A percentile compares a stretch with the other conserved stretches of the same genome.
phyloP scores from a whole-genome alignment of 140 eudicot species.

The Oenanthe javanica region DNA sequence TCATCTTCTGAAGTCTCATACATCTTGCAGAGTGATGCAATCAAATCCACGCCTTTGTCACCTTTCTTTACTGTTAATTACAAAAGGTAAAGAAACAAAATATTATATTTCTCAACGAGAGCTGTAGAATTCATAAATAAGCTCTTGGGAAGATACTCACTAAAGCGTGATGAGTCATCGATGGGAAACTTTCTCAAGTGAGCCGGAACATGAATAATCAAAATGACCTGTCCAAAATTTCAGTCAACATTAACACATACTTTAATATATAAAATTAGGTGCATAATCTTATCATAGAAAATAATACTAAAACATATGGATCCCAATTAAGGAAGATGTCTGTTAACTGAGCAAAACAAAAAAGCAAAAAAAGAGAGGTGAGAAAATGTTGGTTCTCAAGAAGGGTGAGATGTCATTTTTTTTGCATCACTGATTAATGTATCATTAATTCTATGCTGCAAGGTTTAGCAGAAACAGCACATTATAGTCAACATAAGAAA shows the following conservation, averaged over 20 bases:
- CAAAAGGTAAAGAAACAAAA: slow-evolving; percentile 2
- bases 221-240: slow-evolving; percentile 56
- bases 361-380: neutral
- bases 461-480: neutral
- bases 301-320: neutral
- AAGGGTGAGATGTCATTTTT: neutral
- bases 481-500: neutral
- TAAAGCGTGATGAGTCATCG: slow-evolving; percentile 54
- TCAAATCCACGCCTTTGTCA: slow-evolving; percentile 55
- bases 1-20: slow-evolving; percentile 88
- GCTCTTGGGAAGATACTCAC: slow-evolving; percentile 29
- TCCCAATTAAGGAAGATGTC: neutral
- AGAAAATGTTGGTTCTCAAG: neutral
- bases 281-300: neutral
- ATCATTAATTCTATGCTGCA: neutral
- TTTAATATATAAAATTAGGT: neutral
- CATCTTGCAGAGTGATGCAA: slow-evolving; percentile 79
- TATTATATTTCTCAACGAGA: neutral
- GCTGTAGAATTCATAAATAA: neutral
- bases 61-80: slow-evolving; percentile 51
- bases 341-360: neutral
- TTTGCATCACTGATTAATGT: neutral
- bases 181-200: slow-evolving; percentile 54
- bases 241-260: slow-evolving; percentile 5
- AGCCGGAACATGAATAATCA: slow-evolving; percentile 78